Evolutionary conservation across 176 grass and related monocot genomes (phyloP), one percentile per base, ranked within the genome.

Genomic region (Luzula sylvatica): DNA sequence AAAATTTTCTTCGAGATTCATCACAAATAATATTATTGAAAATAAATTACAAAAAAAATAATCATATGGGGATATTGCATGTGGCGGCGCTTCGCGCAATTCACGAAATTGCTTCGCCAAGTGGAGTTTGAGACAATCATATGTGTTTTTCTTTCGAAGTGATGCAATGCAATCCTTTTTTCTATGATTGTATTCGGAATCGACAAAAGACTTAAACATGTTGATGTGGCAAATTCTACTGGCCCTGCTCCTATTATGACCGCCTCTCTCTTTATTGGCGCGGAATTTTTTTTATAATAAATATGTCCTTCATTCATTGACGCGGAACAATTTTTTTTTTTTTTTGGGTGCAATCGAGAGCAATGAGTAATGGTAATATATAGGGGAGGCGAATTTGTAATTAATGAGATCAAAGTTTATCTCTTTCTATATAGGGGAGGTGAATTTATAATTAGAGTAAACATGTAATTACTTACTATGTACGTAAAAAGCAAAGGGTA

Each of bases 51-150:
- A n/a, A n/a, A n/a, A n/a, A n/a, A n/a, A n/a, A n/a, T n/a, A n/a
- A n/a, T n/a, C n/a, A n/a, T 8, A 3, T 7, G 18, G 5, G 79
- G 73, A 62, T 41, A 69, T 5, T 56, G 32, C 76, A 88, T 78
- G 73, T 76, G 56, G 0, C n/a, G n/a, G n/a, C n/a, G n/a, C n/a
- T n/a, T n/a, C n/a, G n/a, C 79, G 89, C 7, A 88, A 58, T 5
- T 61, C 60, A 1, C 73, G 84, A 11, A 84, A 88, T 9, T 80
- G 49, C 67, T 85, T 88, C 3, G 65, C 53, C 18, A 85, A 40
- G 32, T 85, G 89, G 32, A 95, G 83, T 15, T 81, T 78, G 9
- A 94, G 61, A 8, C 83, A 30, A 32, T 88, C 66, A 21, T 95
- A 95, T 7, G 79, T 42, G 14, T 24, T 46, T 3, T 77, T 72